These are phyloP conservation scores for Linum lewisii DNA, from an alignment of 345 rosid species.

Conservation along the genomic window DNA sequence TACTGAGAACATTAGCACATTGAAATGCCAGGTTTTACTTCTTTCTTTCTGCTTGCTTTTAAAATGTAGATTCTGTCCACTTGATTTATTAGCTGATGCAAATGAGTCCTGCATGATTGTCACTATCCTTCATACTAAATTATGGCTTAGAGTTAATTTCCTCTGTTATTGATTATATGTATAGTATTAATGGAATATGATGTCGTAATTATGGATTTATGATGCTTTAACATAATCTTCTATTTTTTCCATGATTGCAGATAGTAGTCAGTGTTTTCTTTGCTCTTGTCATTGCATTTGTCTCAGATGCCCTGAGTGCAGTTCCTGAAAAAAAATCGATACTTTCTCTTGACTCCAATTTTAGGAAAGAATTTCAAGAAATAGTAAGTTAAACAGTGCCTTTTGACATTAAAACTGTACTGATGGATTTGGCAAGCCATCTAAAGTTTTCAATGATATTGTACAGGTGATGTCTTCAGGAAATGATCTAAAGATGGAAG, in stretches of 20 bases:
- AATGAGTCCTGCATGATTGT: neutral
- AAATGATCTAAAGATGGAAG: slow-evolving; percentile 50
- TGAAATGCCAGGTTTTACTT: slow-evolving; percentile 62
- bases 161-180: neutral
- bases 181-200: neutral
- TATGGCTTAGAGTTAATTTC: neutral
- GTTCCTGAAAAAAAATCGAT: slow-evolving; percentile 68
- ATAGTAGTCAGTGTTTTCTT: slow-evolving; percentile 71
- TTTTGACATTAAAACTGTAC: slow-evolving; percentile 10
- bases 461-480: slow-evolving; percentile 63
- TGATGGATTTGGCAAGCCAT: slow-evolving; percentile 11
- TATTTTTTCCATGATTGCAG: slow-evolving; percentile 40
- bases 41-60: slow-evolving; percentile 12
- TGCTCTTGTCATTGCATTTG: slow-evolving; percentile 64
- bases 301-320: slow-evolving; percentile 84
- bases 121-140: neutral
- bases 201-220: neutral
- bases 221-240: slow-evolving; percentile 4
- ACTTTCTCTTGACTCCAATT: slow-evolving; percentile 66
- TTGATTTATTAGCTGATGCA: slow-evolving; percentile 1
- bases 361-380: slow-evolving; percentile 81
- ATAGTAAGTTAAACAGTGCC: slow-evolving; percentile 45
- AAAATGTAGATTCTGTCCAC: slow-evolving; percentile 14
- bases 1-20: slow-evolving; percentile 36
- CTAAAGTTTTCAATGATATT: slow-evolving; percentile 17